Evolutionary conservation across 2,329 filamentous ascomycete species (phyloP), one percentile per base, ranked within the genome.

Genomic region (Colletotrichum chlorophyti): DNA sequence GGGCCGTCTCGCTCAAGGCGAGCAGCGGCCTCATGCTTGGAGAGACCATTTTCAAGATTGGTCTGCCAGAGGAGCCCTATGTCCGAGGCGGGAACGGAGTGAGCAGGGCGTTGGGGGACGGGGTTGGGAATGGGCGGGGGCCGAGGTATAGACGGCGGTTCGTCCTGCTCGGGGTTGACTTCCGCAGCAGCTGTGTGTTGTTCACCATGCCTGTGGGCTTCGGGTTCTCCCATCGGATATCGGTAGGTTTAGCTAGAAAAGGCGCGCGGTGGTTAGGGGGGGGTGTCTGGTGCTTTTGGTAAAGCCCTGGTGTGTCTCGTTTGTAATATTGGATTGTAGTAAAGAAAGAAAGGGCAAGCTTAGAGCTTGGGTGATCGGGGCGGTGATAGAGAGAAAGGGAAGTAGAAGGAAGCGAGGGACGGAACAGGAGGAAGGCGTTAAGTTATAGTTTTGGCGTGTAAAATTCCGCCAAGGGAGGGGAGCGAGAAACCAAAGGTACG

Each of bases 1-100:
- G 83, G 81, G 65, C 89, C 89, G 82, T 90, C 79, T 70, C 81
- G 79, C 72, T 76, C 74, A 68, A 91, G 81, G 71, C 88, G 88
- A 76, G 79, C 79, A 73, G 82, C 80, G 63, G 88, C 88, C 72
- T 91, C 87, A 65, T 77, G 70, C 67, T 72, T 75, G 70, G 79
- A 82, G 76, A 91, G 80, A 69, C 89, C 89, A 87, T 89, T 68
- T 53, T 77, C 69, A 60, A 74, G 64, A 65, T 78, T 70, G 61
- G 80, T 79, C 57, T 72, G 69, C 65, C 82, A 72, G 45, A 69
- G 64, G 26, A 58, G 58, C 57, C 70, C 69, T 64, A 74, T 63
- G 58, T 70, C 64, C 53, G 52, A 46, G 40, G 63, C 61, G 32
- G 61, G 47, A 15, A 65, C 50, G 12, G 63, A 60, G 58, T 76